phyloP scores from a whole-genome alignment of 1,139 yeast species.

The Scheffersomyces insectosa region DNA sequence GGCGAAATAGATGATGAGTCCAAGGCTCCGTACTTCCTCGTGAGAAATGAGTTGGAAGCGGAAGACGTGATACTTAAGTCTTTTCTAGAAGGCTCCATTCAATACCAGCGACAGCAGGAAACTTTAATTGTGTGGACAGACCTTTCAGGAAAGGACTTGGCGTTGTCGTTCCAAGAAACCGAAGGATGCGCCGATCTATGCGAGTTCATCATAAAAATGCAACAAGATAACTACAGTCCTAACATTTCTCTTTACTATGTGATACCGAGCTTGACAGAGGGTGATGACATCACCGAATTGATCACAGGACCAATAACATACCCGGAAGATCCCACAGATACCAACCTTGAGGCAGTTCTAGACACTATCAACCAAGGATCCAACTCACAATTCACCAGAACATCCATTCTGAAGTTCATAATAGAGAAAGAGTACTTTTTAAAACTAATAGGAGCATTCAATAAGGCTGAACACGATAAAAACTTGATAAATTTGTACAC shows the following conservation, averaged over 20 bases:
- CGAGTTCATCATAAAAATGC: constrained; percentile 73
- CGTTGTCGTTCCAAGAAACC: constrained; percentile 88
- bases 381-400: constrained; percentile 56
- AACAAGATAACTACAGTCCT: constrained; percentile 59
- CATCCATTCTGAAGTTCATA: constrained; percentile 52
- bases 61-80: constrained; percentile 64
- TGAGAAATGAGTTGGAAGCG: constrained; percentile 67
- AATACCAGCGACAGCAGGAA: constrained; percentile 92
- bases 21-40: constrained; percentile 62
- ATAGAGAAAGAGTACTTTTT: constrained; percentile 52
- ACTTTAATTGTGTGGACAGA: constrained; percentile 96
- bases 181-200: constrained; percentile 86
- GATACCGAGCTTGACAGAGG: constrained; percentile 47
- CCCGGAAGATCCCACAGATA: constrained; percentile 58
- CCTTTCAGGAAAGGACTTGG: constrained; percentile 73
- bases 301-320: constrained; percentile 77
- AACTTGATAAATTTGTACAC: constrained; percentile 57
- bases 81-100: constrained; percentile 69
- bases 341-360: constrained; percentile 49
- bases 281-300: constrained; percentile 64
- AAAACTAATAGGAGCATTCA: constrained; percentile 53
- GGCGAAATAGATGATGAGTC: constrained; percentile 56
- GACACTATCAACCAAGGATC: constrained; percentile 59
- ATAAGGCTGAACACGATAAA: constrained; percentile 51
- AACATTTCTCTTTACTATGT: constrained; percentile 75